Evolutionary conservation across 129 eudicot genomes (phyloP), one percentile per base, ranked within the genome.

Genomic region (Flaveria trinervia): DNA sequence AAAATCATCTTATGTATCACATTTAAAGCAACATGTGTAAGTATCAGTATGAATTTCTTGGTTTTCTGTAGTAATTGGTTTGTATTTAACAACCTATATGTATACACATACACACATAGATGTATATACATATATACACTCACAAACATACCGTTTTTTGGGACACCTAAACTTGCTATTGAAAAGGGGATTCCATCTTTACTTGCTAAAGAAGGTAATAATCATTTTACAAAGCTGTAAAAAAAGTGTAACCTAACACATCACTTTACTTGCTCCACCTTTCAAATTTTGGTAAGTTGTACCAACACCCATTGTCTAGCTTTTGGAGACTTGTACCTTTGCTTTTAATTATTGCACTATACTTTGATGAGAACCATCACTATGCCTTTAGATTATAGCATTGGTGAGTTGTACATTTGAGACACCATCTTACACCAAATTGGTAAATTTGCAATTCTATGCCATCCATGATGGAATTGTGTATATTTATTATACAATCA

Each of bases 321-420:
- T 79, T 79, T 64, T 72, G 68, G 66, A 64, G 78, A 65, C 73
- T 79, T 79, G 83, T 79, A 72, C 78, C 50, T 64, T 64, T 79
- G 59, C 55, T 72, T 64, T 79, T 72, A 50, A 79, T 79, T 36
- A 79, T 79, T 79, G 78, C 78, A 39, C 78, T 72, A 23, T 23
- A 62, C 67, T 64, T 79, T 79, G 83, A 79, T 67, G 65, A 79
- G 83, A 79, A 72, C 74, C 36, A 72, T 79, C 83, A 79, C 78
- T 72, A 79, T 65, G 59, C 73, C 78, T 72, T 49, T 71, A 62
- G 55, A 41, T 33, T 65, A 50, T 59, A 14, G 45, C 82, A 79
- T 41, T 48, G 12, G 68, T 17, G 73, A 46, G 78, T 62, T 79
- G 83, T 79, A 79, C 83, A 64, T 72, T 79, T 72, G 65, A 72